Evolutionary conservation across 2,329 filamentous ascomycete genomes (phyloP), one percentile per base, ranked within the genome.

Genomic region (Penicillium sp.): DNA sequence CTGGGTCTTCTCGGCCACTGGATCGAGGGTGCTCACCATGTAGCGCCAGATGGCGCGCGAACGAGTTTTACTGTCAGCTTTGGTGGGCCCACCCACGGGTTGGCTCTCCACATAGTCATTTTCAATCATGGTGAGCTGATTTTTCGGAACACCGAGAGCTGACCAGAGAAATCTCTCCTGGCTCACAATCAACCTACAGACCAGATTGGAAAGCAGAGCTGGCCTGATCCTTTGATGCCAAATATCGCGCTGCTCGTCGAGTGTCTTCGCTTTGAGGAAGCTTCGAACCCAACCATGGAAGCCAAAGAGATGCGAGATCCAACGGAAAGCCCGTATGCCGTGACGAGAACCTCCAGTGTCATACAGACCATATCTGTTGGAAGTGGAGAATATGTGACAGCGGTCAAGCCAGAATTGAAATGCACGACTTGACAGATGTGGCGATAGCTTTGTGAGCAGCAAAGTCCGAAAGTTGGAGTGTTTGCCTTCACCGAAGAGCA

Each of bases 271-370:
- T 16, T 8, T 9, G 31, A 36, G 44, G 5, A 36, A 36, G 2
- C 36, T 7, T 29, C n/a, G 43, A 16, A 45, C 27, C 14, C 24
- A 27, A 29, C 14, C 4, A 31, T 27, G 27, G 16, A 24, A 45
- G n/a, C 43, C 43, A 29, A 34, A 45, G 11, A 32, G 27, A 18
- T 10, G 10, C 13, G 43, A 45, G 6, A 45, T 45, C 43, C 43
- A 45, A 18, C 43, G 43, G 16, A 45, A 18, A 2, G 14, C 27
- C 4, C 43, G 43, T 31, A 45, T 32, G 5, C 24, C 43, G 18
- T 45, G 43, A 14, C 43, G 43, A 5, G 27, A 45, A 13, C 27
- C 43, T 45, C 93, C 93, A 1, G 92, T 96, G 69, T 92, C 91
- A 14, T 34, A 34, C 11, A 34, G 32, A 34, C 32, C 32, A 34